Percentiles rank a stretch among this genome's conserved stretches.
phyloP scores from a whole-genome alignment of 371 early-diverging fungal species.

The Rhizopus stolonifer region DNA sequence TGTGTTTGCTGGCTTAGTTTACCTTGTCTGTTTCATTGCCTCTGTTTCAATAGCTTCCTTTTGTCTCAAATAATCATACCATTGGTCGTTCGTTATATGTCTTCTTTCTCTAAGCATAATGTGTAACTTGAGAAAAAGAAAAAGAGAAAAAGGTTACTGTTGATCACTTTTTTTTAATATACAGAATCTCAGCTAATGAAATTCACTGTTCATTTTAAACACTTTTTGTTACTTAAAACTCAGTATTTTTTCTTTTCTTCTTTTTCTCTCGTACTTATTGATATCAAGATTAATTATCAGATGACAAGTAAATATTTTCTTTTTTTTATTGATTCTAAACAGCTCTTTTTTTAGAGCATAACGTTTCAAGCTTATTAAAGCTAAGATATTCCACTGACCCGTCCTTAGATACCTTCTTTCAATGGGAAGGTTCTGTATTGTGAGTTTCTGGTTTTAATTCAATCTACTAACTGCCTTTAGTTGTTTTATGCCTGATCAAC shows the following conservation, averaged over 20 bases:
- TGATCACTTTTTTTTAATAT: no score
- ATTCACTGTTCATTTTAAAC: no score
- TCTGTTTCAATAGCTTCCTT: constrained; percentile 1
- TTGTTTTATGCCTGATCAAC: constrained; percentile 32
- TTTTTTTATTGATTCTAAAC: no score
- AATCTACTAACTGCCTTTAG: constrained; percentile 5
- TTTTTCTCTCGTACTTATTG: no score
- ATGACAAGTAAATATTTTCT: no score
- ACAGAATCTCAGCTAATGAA: no score
- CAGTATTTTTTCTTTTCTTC: no score
- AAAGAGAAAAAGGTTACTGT: no score
- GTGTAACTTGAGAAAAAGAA: no score
- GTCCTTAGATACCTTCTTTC: constrained; percentile 31
- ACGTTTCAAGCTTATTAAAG: background rate
- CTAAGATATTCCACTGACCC: constrained; percentile 27
- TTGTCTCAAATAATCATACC: constrained; percentile 6
- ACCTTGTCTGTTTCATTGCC: constrained; percentile 11
- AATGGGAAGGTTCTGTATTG: constrained; percentile 44
- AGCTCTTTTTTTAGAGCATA: constrained; percentile 1
- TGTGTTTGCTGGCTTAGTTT: background rate
- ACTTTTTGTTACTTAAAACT: no score
- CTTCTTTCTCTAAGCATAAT: no score
- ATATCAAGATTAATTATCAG: no score
- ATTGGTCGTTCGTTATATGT: constrained; percentile 5
- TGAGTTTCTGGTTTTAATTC: constrained; percentile 10